Evolutionary conservation across 2,329 filamentous ascomycete genomes (phyloP), one percentile per base, ranked within the genome.

Genomic region (Mycocentrospora acerina): DNA sequence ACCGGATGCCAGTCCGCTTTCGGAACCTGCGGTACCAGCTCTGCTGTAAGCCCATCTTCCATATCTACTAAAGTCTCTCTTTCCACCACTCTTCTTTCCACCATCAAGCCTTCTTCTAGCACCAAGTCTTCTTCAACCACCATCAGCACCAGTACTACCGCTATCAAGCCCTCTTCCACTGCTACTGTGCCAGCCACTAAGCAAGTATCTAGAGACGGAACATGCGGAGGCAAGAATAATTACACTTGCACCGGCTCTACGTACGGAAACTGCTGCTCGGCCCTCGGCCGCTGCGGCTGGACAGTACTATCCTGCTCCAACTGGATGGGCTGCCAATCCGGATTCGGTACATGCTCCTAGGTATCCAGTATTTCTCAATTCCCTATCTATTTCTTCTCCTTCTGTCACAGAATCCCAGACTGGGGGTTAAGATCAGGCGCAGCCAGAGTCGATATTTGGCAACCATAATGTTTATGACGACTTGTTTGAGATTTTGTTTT

Each of bases 191-290:
- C n/a, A n/a, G n/a, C n/a, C n/a, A n/a, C n/a, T n/a, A n/a, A n/a
- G n/a, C n/a, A n/a, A n/a, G 46, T 53, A 5, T 57, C 51, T 25
- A 57, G 52, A 12, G 59, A 64, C 32, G 60, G 53, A 11, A 49
- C 49, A 4, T 64, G 59, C 38, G 51, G 41, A 11, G 57, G 56
- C 9, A 59, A 51, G 14, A 34, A 26, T 13, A 44, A 45, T 10
- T 46, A 36, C 49, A 73, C 70, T 9, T 75, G 72, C 51, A 42
- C 58, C n/a, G 71, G 69, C 15, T 69, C 66, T 37, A 32, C 51
- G 8, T 73, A 69, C 44, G 72, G 72, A 5, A 60, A 68, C 48
- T 74, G 72, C 59, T 76, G 72, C 60, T 70, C 64, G 14, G 53
- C 53, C 36, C 64, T 62, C 44, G 70, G 71, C n/a, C 66, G 58